Evolutionary conservation across 805 yeast species (phyloP).

Genomic region (Monosporozyma siamensis): DNA sequence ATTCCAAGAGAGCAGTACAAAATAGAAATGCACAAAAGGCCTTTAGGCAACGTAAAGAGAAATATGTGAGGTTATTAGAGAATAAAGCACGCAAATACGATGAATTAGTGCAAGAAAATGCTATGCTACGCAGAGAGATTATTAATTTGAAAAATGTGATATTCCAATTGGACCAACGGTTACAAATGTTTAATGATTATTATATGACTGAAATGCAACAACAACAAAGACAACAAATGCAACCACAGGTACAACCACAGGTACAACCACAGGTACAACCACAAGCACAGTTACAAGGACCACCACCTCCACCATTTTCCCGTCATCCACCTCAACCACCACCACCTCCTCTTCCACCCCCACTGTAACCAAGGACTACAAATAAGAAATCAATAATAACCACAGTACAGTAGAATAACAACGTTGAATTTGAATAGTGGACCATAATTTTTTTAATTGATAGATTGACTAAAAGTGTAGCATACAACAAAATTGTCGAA

Average conservation of each 20-base stretch:
- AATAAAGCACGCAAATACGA: conserved; percentile 54
- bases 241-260: neutral
- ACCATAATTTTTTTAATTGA: too few species aligned
- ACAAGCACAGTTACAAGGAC: neutral
- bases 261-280: neutral
- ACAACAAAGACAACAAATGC: neutral
- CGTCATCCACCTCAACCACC: neutral
- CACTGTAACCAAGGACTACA: neutral
- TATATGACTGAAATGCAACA: neutral
- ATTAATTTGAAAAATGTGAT: conserved; percentile 3
- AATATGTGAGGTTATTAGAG: conserved; percentile 71
- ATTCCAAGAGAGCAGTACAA: conserved; percentile 80
- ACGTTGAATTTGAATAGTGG: too few species aligned
- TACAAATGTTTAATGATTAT: conserved; percentile 1
- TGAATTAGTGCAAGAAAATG: conserved; percentile 43
- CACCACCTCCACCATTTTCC: neutral
- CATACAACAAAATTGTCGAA: too few species aligned
- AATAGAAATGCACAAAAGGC: conserved; percentile 88
- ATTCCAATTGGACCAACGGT: conserved; percentile 5
- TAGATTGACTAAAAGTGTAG: too few species aligned
- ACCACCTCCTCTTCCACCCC: neutral
- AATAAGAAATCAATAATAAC: too few species aligned
- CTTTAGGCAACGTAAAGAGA: conserved; percentile 75
- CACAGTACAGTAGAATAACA: neutral
- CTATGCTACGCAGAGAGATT: conserved; percentile 6